Evolutionary conservation across 2,329 filamentous ascomycete species (phyloP), one percentile per base, ranked within the genome.

Genomic region (Leptographium lundbergii): DNA sequence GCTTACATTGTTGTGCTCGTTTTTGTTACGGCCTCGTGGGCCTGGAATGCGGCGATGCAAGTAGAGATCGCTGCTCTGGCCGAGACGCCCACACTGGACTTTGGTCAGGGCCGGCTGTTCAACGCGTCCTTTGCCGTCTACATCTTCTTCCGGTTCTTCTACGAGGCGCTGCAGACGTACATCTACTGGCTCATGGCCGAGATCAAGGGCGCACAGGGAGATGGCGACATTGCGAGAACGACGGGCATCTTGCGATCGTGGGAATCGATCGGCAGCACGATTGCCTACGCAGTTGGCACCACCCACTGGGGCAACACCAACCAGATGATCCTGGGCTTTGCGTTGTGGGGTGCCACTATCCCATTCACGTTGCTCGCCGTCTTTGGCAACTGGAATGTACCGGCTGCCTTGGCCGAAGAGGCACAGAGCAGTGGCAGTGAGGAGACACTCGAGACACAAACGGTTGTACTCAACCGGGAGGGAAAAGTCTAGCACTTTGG

Each of bases 161-260:
- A 34, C 32, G 32, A 34, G 9, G 32, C 32, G 9, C 32, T 34
- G 32, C 32, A 34, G 32, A 34, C 56, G 25, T 57, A 57, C 56
- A 51, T 57, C 29, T 57, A 51, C 45, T 57, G 56, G 56, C 45
- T 57, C 5, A 57, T 57, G 56, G 56, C 56, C n/a, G 56, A 57
- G n/a, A 51, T 57, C 45, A 57, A 39, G 32, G 56, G 56, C n/a
- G 56, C 56, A 9, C 56, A 57, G 45, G 45, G 47, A 2, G 56
- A 57, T 24, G 56, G 56, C n/a, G 47, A 51, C 45, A 57, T 57
- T 51, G 25, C 56, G n/a, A 25, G 56, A 7, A 57, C 56, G 27
- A 51, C 56, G 47, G 56, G 45, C 19, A 57, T 57, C 24, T 29
- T 57, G 47, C 45, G 45, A 7, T 57, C 56, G 22, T 57, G 56